Evolutionary conservation across 179 eudicot species (phyloP), one percentile per base, ranked within the genome.

Genomic region (Silene coronaria): DNA sequence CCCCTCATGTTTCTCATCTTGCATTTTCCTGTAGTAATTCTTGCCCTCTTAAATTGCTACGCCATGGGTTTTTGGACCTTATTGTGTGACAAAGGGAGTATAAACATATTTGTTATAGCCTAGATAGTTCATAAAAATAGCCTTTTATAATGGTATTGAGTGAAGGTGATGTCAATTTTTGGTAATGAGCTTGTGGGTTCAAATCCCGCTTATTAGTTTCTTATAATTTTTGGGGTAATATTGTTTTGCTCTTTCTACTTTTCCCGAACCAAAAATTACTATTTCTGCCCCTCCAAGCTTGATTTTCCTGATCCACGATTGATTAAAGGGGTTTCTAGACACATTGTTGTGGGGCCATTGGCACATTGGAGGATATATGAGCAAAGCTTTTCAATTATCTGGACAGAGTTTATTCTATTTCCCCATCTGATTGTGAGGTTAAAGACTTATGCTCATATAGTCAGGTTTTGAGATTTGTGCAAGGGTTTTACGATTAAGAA

Each of bases 151-250:
- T 36, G 45, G 45, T 36, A 36, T 36, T 36, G 45, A 36, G 45
- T 36, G 11, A 36, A 11, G 45, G 82, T 79, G 97, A 94, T 84
- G 86, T 92, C 66, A 90, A 92, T 86, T 92, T 64, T 94, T 83
- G 96, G 97, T 78, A 96, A 96, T 26, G 92, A 94, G 87, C 45
- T 36, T 88, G 90, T 88, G 98, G 89, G 84, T 92, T 72, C 89
- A 96, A 67, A 97, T 92, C 78, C 98, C 92, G 97, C 97, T n/a
- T n/a, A n/a, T n/a, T n/a, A n/a, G n/a, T n/a, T n/a, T n/a, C n/a
- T n/a, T 94, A 76, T 24, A 81, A 17, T 51, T 51, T 51, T 51
- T 51, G 57, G 57, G 19, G 4, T 51, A 13, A 16, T 51, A 3
- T 48, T 16, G n/a, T 51, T 3, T 16, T 51, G 57, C 19, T 0